Evolutionary conservation across 2,329 filamentous ascomycete species (phyloP).

Genomic region (Colletotrichum sansevieriae): DNA sequence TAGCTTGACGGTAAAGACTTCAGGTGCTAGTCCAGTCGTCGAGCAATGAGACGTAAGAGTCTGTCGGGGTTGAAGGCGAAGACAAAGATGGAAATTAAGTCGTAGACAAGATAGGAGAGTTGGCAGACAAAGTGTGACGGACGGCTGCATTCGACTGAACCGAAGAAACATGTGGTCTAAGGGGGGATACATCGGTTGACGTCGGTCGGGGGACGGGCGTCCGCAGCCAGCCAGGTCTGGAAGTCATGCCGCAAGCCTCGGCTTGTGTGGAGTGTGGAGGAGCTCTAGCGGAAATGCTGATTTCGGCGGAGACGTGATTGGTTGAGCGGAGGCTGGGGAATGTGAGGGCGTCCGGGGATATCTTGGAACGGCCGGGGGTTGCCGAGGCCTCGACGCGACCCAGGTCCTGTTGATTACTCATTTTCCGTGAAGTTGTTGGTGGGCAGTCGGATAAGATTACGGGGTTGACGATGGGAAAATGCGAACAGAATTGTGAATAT

Average conservation of each 20-base stretch:
- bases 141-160: neutral
- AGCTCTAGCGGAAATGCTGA: constrained; percentile 37
- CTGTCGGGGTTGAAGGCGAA: neutral
- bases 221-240: constrained; percentile 30
- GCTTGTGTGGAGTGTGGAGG: constrained; percentile 34
- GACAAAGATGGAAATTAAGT: neutral
- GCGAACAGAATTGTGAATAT: neutral
- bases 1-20: neutral
- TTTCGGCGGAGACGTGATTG: constrained; percentile 38
- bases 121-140: constrained; percentile 2
- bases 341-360: constrained; percentile 32
- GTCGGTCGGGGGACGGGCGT: constrained; percentile 23
- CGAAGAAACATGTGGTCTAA: neutral
- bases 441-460: neutral
- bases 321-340: constrained; percentile 23
- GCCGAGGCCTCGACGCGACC: neutral
- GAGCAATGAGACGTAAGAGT: neutral
- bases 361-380: neutral
- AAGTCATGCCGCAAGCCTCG: constrained; percentile 36
- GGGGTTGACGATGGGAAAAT: neutral
- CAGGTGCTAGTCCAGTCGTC: neutral
- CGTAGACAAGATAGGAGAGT: neutral
- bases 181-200: constrained; percentile 32
- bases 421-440: neutral
- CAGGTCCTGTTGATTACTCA: constrained; percentile 1